Evolutionary conservation across 768 basidiomycete species (phyloP), one percentile per base, ranked within the genome.

Genomic region (Floccularia luteovirens): DNA sequence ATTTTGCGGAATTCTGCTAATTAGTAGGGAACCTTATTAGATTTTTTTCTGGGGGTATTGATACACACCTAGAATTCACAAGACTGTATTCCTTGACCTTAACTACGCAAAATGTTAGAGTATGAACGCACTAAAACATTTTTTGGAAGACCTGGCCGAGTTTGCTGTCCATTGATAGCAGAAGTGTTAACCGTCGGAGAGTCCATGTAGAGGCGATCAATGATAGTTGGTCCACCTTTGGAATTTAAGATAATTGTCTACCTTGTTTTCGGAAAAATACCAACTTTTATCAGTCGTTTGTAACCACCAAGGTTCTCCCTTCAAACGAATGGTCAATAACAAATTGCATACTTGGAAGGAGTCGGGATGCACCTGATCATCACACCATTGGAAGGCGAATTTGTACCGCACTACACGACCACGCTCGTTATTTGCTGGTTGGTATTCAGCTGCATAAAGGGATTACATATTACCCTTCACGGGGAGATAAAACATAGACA

Each of bases 311-410:
- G 72, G 72, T 16, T 56, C 49, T 8, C 69, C 72, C 71, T 73
- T 31, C 12, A 4, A 13, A 8, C 11, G n/a, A n/a, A n/a, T 14
- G 17, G 42, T 17, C 25, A 14, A 32, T 31, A 14, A 24, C 2
- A 21, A 10, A 28, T 41, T 33, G 11, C 11, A 20, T 39, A 19
- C 25, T 22, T 22, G 11, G 36, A 25, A 7, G 7, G 32, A 34
- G 16, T 34, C 32, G 32, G 27, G 16, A 22, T 49, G 38, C 47
- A 58, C 84, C 62, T 90, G 88, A 31, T 67, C 72, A 44, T 79
- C 73, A 46, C 84, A 86, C 86, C 87, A 90, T 48, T 82, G 81
- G 47, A 90, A 90, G 3, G 81, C 79, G 49, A 90, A 89, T 54
- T 90, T 90, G 54, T 77, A 86, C 5, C 87, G 67, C 10, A 86